phyloP scores from a whole-genome alignment of 495 filamentous ascomycete species.

The Parachaetomium inaequale region DNA sequence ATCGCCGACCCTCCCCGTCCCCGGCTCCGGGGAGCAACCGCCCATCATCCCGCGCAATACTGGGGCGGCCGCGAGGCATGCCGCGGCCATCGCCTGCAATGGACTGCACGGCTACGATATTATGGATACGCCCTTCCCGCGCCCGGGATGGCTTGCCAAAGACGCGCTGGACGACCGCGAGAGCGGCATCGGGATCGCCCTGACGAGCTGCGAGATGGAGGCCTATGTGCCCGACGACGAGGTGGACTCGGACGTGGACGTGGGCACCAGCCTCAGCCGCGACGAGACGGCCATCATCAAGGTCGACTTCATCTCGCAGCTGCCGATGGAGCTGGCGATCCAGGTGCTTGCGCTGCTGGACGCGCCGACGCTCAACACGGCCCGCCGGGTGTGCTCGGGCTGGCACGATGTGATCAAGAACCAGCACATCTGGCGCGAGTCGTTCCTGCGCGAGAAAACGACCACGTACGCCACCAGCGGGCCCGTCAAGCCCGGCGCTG shows the following conservation, averaged over 20 bases:
- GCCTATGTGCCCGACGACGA: slow-evolving; percentile 30
- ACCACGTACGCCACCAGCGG: slow-evolving; percentile 50
- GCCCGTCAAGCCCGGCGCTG: slow-evolving; percentile 42
- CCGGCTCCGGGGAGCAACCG: slow-evolving; percentile 48
- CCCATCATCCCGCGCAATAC: slow-evolving; percentile 53
- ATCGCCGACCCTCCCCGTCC: slow-evolving; percentile 41
- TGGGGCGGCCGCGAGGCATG: slow-evolving; percentile 67
- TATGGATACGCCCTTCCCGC: slow-evolving; percentile 36
- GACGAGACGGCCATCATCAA: slow-evolving; percentile 38
- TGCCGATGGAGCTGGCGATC: slow-evolving; percentile 70
- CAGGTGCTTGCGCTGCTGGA: slow-evolving; percentile 69
- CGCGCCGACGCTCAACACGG: slow-evolving; percentile 57
- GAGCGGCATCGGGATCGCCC: slow-evolving; percentile 76
- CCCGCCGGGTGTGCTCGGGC: slow-evolving; percentile 56
- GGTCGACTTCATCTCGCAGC: slow-evolving; percentile 60
- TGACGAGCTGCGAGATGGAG: slow-evolving; percentile 50
- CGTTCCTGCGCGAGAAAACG: slow-evolving; percentile 66
- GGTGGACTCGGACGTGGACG: slow-evolving; percentile 32
- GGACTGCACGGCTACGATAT: slow-evolving; percentile 56
- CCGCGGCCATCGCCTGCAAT: slow-evolving; percentile 56
- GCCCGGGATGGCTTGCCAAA: slow-evolving; percentile 34
- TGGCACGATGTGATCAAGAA: slow-evolving; percentile 64
- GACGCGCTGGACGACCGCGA: slow-evolving; percentile 59
- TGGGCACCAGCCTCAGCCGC: slow-evolving; percentile 39
- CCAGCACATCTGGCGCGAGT: slow-evolving; percentile 71